Percentiles rank a stretch among this genome's conserved stretches.
phyloP scores from a whole-genome alignment of 176 grass and related monocot species.

The Chloris gayana region DNA sequence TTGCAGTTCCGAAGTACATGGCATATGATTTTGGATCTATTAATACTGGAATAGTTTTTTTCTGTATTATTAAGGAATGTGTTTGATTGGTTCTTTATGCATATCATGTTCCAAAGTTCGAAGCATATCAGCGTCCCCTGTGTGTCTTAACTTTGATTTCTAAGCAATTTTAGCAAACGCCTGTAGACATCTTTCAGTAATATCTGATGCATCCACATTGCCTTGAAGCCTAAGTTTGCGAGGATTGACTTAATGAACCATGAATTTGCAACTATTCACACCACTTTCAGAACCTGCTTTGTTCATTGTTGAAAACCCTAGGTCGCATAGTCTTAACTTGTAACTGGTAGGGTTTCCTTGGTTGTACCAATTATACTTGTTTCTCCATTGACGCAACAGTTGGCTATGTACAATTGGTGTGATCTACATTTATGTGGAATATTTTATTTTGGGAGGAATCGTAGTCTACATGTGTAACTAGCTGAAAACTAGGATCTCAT shows the following conservation, averaged over 20 bases:
- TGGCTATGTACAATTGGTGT: too few relatives aligned
- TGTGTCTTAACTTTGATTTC: background rate
- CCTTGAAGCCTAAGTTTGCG: background rate
- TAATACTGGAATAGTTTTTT: background rate
- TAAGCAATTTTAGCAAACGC: background rate
- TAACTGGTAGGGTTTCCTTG: background rate
- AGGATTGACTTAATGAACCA: background rate
- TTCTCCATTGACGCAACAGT: background rate
- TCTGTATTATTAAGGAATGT: background rate
- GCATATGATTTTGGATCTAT: constrained; percentile 1
- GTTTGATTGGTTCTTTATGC: background rate
- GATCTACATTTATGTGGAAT: background rate
- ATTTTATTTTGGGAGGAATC: background rate
- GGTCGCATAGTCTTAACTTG: background rate
- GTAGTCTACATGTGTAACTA: constrained; percentile 16
- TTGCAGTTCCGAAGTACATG: constrained; percentile 9
- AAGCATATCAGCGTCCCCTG: background rate
- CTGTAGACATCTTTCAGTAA: background rate
- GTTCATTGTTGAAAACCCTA: too few relatives aligned
- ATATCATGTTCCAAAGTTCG: background rate
- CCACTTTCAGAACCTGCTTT: too few relatives aligned
- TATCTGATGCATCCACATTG: background rate
- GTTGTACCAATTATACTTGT: background rate
- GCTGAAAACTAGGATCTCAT: constrained; percentile 9
- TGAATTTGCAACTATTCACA: background rate